Evolutionary conservation across 495 filamentous ascomycete species (phyloP), one percentile per base, ranked within the genome.

Genomic region (Penicillium soppii): DNA sequence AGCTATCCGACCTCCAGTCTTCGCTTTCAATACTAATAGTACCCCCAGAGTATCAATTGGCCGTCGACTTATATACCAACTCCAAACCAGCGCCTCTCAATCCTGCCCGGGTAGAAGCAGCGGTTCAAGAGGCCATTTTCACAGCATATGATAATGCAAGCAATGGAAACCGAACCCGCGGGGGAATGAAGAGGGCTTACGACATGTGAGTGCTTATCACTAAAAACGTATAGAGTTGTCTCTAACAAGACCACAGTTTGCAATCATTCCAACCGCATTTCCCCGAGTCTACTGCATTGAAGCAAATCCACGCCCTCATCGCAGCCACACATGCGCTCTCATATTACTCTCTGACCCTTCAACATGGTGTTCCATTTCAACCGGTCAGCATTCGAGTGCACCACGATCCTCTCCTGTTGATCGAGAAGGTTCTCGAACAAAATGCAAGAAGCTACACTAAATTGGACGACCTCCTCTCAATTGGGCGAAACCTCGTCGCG

Each of bases 361-460:
- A 95, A 57, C 91, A 95, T 63, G 91, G 91, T 32, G 87, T 95
- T 52, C 91, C 91, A 0, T 96, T 97, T 54, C 88, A 88, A 26
- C 94, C 94, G 1, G 90, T 96, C 44, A 88, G 87, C 56, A 85
- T 98, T 29, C 86, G 94, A 5, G 88, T 92, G 3, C 89, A 92
- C 58, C 63, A 80, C 4, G 92, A 98, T 63, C 95, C 94, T 1
- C 74, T 96, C 25, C 86, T 85, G 1, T 81, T 98, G 48, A 75
- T 97, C 43, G 82, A 81, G 55, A 95, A 88, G 57, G 84, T 97
- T 1, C 83, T 98, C 13, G 85, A 91, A 39, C 92, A 96, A 52
- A 98, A 97, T 55, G 71, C 80, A 2, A 82, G 82, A 57, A 88
- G 86, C 64, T 98, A 96, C 70, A 91, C 90, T 7, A 83, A 91